Evolutionary conservation across 768 basidiomycete genomes (phyloP), one percentile per base, ranked within the genome.

Genomic region (Boletellus emodensis): DNA sequence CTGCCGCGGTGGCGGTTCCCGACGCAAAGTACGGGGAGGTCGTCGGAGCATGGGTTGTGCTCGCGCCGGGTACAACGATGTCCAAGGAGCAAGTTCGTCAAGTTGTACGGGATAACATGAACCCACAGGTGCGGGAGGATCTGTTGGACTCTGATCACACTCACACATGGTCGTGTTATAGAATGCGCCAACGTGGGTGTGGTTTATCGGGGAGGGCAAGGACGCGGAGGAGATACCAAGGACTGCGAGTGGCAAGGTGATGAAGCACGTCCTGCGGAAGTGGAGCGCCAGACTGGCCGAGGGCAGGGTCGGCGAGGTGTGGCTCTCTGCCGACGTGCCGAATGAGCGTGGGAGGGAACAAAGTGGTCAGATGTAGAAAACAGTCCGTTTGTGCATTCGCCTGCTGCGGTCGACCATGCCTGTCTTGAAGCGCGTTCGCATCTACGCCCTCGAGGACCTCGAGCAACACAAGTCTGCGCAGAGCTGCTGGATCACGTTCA

Each of bases 231-330:
- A 88, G 54, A 63, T 91, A 8, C 90, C 90, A 1, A 90, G 88
- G 72, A 93, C 90, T 10, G 89, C 86, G 13, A 92, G 89, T 55
- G 90, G 90, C 36, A 93, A 93, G 65, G 82, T 93, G 38, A 81
- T 82, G 83, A 93, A 92, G 70, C 87, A 90, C 62, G 61, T 90
- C 3, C 63, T 93, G 40, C 73, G 90, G 28, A 68, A 72, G 18
- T 90, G 88, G 89, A 80, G 84, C 61, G 74, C 71, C 38, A 75
- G 79, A 8, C 60, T 86, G 36, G 80, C 75, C 22, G 58, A 66
- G 58, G 72, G 68, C 45, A 67, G 67, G 6, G 57, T 80, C 30
- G 84, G 84, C 34, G 37, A 12, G 36, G 51, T 49, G 14, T 11
- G 30, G 14, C 14, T 9, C 14, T 11, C 9, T 20, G 42, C 54